Base-by-base conservation (phyloP, 192 early-diverging fungal genomes). In the Backusella sp. region DNA sequence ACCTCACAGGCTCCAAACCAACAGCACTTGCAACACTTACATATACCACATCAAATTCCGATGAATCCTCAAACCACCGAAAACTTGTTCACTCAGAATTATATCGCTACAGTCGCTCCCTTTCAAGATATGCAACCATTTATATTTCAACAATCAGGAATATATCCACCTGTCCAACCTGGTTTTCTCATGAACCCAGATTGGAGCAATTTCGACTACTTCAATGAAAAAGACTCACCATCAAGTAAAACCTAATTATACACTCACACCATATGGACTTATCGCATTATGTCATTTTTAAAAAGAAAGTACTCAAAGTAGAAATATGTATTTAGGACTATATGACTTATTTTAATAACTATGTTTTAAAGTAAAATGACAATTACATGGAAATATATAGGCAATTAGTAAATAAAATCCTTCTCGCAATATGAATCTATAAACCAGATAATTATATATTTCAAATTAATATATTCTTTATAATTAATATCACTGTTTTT, bases 101-200 rank as follows among this genome's bases (percentile, higher is more conserved):
- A 53, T 23, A 53, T 53, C 19, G 23, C 19, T 7, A 53, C 52
- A 53, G 52, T 21, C 52, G 17, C 52, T 53, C 52, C 52, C 21
- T 53, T 53, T 53, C 52, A 53, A 53, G 52, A 53, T 53, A 53
- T 53, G 52, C 52, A 53, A 9, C 8, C 52, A 53, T 53, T 53
- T 53, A 53, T 53, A n/a, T 53, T 53, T 53, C 52, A 53, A 53
- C 52, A 53, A 53, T 53, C 52, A 53, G 52, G 21, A 53, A 53
- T 53, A 19, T 53, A 53, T 53, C 52, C 52, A 21, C 52, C n/a
- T 53, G 52, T 53, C n/a, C 52, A 53, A 23, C 21, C 52, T 21
- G n/a, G 52, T 21, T 53, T 53, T 53, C 52, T 53, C n/a, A 53
- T 21, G 7, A 53, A 23, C 52, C 52, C 17, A 53, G 52, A 53